Percentiles rank a stretch among this genome's conserved stretches.
Evolutionary conservation across 495 filamentous ascomycete genomes (phyloP).

Genomic region (Aspergillus panamensis): DNA sequence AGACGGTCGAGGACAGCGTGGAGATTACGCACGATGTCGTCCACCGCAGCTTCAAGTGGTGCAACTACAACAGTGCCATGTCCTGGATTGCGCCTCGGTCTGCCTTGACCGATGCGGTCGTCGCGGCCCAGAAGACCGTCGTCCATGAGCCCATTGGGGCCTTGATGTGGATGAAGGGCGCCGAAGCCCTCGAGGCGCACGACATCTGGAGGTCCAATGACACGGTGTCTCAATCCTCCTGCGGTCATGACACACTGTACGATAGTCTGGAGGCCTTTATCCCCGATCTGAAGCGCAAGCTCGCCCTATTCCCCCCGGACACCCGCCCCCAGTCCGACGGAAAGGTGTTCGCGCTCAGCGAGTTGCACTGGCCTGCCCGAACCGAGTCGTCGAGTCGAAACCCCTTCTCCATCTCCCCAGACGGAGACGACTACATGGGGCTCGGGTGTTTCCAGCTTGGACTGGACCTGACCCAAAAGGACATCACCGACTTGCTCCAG

Average conservation of each 20-base stretch:
- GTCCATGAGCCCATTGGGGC: conserved; percentile 16
- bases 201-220: conserved; percentile 15
- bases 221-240: background rate
- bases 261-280: conserved; percentile 12
- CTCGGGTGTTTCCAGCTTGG: conserved; percentile 23
- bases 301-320: conserved; percentile 9
- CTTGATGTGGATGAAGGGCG: conserved; percentile 20
- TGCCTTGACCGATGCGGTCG: conserved; percentile 9
- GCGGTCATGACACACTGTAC: conserved; percentile 10
- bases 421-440: conserved; percentile 13
- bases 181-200: conserved; percentile 10
- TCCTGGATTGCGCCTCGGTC: conserved; percentile 13
- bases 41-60: conserved; percentile 20
- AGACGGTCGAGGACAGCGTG: conserved; percentile 14
- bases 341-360: conserved; percentile 7
- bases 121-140: conserved; percentile 7
- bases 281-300: conserved; percentile 9
- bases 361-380: conserved; percentile 11
- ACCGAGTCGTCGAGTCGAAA: conserved; percentile 11
- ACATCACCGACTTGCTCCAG: conserved; percentile 17
- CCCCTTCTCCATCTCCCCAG: conserved; percentile 17
- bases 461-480: conserved; percentile 15
- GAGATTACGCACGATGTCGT: conserved; percentile 14
- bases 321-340: background rate
- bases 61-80: conserved; percentile 22